Percentiles rank a stretch among this genome's conserved stretches.
Conservation (phyloP, 176 grass and related monocot species). For the Avena atlantica region DNA sequence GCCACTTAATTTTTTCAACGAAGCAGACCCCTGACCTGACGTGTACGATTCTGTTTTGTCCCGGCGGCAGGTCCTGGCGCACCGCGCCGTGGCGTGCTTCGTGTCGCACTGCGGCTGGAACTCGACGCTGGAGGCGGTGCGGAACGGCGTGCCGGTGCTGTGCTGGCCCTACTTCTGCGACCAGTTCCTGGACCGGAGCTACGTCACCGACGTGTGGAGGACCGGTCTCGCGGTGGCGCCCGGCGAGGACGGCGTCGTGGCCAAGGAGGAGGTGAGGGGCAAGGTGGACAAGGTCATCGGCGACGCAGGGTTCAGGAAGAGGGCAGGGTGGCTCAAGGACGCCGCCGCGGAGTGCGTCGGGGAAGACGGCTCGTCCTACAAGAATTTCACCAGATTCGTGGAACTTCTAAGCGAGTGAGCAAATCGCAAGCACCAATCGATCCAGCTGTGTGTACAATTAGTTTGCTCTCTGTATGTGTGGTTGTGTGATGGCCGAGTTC, state of each 20-base stretch:
- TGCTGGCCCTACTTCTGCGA: slow-evolving; percentile 66
- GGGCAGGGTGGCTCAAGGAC: slow-evolving; percentile 35
- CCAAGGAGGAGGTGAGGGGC: slow-evolving; percentile 50
- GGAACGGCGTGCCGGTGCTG: slow-evolving; percentile 48
- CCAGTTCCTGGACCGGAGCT: slow-evolving; percentile 53
- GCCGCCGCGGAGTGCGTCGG: neutral
- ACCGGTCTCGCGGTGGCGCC: slow-evolving; percentile 51
- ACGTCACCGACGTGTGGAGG: slow-evolving; percentile 50
- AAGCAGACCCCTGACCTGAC: too few species aligned
- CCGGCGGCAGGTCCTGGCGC: slow-evolving; percentile 42
- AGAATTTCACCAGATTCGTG: slow-evolving; percentile 19
- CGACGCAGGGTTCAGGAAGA: slow-evolving; percentile 37
- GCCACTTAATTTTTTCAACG: too few species aligned
- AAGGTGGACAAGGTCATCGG: slow-evolving; percentile 39
- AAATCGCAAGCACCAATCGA: too few species aligned
- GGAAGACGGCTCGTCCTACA: slow-evolving; percentile 31
- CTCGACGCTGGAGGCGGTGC: slow-evolving; percentile 47
- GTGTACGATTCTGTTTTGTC: neutral
- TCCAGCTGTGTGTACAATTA: neutral
- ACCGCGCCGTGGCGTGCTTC: slow-evolving; percentile 49
- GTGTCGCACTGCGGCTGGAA: slow-evolving; percentile 72
- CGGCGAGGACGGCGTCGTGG: slow-evolving; percentile 44
- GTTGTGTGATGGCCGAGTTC: neutral
- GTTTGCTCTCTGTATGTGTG: neutral
- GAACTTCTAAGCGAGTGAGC: slow-evolving; percentile 14